Conservation (phyloP, 495 filamentous ascomycete genomes). For the Penicillium pancosmium region DNA sequence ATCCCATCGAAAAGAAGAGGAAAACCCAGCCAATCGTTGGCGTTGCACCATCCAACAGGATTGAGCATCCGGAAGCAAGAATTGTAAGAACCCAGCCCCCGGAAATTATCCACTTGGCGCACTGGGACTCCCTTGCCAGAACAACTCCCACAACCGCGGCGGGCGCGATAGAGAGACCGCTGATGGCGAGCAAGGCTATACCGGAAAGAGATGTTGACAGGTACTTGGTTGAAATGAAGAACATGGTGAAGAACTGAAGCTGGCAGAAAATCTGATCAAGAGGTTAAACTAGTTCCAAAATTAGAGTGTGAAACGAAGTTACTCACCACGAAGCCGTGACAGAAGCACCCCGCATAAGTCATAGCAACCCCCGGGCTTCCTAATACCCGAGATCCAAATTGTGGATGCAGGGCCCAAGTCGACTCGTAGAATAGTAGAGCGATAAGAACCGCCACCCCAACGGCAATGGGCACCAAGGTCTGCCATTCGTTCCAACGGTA, state of each 20-base stretch:
- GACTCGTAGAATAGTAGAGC: slow-evolving; percentile 53
- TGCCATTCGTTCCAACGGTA: slow-evolving; percentile 44
- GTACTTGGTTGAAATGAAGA: slow-evolving; percentile 62
- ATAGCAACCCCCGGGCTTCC: slow-evolving; percentile 34
- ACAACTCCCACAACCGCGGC: slow-evolving; percentile 52
- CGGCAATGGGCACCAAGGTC: slow-evolving; percentile 52
- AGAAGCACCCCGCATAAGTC: slow-evolving; percentile 54
- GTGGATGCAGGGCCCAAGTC: slow-evolving; percentile 46
- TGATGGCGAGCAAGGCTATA: slow-evolving; percentile 55
- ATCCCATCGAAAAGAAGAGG: slow-evolving; percentile 52
- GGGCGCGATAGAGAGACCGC: slow-evolving; percentile 47
- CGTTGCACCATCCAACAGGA: slow-evolving; percentile 51
- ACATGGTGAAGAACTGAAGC: slow-evolving; percentile 67
- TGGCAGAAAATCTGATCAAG: slow-evolving; percentile 41
- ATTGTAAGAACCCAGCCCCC: slow-evolving; percentile 55
- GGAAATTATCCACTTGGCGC: slow-evolving; percentile 56
- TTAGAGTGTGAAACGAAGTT: background rate
- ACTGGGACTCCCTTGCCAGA: slow-evolving; percentile 44
- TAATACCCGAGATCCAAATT: slow-evolving; percentile 58
- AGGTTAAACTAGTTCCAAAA: background rate
- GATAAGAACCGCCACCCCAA: slow-evolving; percentile 50
- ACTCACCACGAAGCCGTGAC: slow-evolving; percentile 54
- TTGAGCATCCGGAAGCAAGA: slow-evolving; percentile 51
- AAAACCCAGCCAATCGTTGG: slow-evolving; percentile 52
- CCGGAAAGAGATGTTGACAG: slow-evolving; percentile 57